These are phyloP conservation scores for Puccinia triticina DNA, from an alignment of 1,284 basidiomycete species.

Conservation along the genomic window DNA sequence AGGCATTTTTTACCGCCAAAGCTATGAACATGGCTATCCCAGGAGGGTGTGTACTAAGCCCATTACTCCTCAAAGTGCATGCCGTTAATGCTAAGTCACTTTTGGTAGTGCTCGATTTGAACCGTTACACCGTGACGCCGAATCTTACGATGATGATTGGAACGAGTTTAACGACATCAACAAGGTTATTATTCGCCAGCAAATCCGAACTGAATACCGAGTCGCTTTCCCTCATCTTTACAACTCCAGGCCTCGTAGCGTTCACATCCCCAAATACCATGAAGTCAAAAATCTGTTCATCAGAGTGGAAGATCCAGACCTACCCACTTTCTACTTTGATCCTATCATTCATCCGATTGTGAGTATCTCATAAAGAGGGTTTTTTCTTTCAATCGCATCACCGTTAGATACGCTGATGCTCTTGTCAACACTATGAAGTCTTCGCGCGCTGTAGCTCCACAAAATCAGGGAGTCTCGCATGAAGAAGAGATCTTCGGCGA, in stretches of 20 bases:
- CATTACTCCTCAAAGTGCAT: not conserved
- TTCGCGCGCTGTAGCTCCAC: constrained; percentile 77
- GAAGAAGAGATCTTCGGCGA: constrained; percentile 88
- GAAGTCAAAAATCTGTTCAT: constrained; percentile 97
- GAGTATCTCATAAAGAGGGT: constrained; percentile 52
- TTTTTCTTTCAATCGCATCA: constrained; percentile 53
- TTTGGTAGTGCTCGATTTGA: constrained; percentile 54
- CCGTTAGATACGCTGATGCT: constrained; percentile 54
- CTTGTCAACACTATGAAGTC: constrained; percentile 66
- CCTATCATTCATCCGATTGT: constrained; percentile 80
- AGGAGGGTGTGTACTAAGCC: constrained; percentile 78
- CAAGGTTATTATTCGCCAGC: constrained; percentile 98
- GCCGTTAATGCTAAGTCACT: constrained; percentile 63
- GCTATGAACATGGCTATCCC: constrained; percentile 80
- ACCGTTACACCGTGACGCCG: constrained; percentile 76
- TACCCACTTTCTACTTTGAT: constrained; percentile 99
- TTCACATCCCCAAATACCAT: constrained; percentile 86
- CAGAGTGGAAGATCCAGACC: constrained; percentile 95
- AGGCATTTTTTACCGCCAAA: constrained; percentile 97
- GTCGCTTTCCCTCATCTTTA: constrained; percentile 99
- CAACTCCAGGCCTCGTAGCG: constrained; percentile 94
- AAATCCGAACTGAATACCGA: constrained; percentile 98
- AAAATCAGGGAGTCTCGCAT: constrained; percentile 81
- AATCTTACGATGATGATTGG: constrained; percentile 98
- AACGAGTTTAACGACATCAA: constrained; percentile 99